phyloP scores from a whole-genome alignment of 805 yeast species.

The Tetrapisispora fleetii region DNA sequence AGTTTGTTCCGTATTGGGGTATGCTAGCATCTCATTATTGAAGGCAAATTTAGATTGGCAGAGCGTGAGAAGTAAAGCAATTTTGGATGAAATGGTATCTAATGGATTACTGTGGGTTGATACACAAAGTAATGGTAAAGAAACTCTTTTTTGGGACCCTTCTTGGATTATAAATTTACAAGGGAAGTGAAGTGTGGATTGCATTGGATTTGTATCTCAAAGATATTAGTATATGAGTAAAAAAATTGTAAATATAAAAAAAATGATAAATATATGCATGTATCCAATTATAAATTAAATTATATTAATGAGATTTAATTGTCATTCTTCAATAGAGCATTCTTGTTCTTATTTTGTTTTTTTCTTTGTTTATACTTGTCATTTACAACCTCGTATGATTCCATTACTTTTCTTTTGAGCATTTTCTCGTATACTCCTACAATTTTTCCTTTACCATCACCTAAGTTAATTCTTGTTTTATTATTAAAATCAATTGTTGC shows the following conservation, averaged over 20 bases:
- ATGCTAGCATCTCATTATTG: constrained; percentile 51
- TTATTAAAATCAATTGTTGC: constrained; percentile 17
- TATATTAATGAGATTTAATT: not conserved
- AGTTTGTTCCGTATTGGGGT: constrained; percentile 70
- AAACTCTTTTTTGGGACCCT: constrained; percentile 59
- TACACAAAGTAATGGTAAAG: constrained; percentile 34
- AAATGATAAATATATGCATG: not conserved
- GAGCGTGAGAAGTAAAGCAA: constrained; percentile 45
- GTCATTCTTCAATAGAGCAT: not conserved
- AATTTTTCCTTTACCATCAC: constrained; percentile 69
- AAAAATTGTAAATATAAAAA: not conserved
- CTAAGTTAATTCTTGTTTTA: constrained; percentile 42
- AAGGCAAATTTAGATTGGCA: constrained; percentile 75
- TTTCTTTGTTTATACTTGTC: constrained; percentile 45
- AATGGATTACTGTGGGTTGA: constrained; percentile 86
- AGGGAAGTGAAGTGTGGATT: not conserved
- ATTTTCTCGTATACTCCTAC: constrained; percentile 49
- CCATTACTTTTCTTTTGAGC: constrained; percentile 47
- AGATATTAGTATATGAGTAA: not conserved
- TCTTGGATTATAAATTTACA: constrained; percentile 46
- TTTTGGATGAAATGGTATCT: constrained; percentile 69
- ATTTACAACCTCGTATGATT: constrained; percentile 61
- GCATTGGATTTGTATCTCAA: no score
- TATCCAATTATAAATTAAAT: not conserved
- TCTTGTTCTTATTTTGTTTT: constrained; percentile 6